A percentile compares a stretch with the other conserved stretches of the same genome.
phyloP scores from a whole-genome alignment of 495 filamentous ascomycete species.

The Chaetomium tenue region DNA sequence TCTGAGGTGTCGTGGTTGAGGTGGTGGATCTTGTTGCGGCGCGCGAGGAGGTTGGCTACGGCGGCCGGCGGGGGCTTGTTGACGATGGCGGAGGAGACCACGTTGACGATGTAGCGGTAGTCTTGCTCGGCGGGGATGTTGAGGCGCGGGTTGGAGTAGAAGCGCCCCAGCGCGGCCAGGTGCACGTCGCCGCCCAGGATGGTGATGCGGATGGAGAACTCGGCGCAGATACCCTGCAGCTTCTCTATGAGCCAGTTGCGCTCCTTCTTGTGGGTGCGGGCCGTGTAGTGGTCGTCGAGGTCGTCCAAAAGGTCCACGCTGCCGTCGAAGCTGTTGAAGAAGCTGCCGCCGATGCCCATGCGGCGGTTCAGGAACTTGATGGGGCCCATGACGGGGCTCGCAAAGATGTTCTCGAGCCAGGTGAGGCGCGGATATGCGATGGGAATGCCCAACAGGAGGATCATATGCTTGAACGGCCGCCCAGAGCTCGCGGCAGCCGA shows the following conservation, averaged over 20 bases:
- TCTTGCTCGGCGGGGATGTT: constrained; percentile 78
- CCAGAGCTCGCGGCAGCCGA: constrained; percentile 46
- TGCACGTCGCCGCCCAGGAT: constrained; percentile 94
- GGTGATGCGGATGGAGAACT: constrained; percentile 73
- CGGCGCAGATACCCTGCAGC: constrained; percentile 68
- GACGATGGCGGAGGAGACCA: constrained; percentile 88
- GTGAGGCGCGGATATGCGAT: constrained; percentile 94
- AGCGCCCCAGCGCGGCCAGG: constrained; percentile 86
- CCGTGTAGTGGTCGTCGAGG: constrained; percentile 93
- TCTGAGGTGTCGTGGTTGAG: constrained; percentile 83
- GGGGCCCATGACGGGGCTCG: constrained; percentile 76
- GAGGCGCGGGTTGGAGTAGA: constrained; percentile 84
- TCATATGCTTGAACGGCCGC: constrained; percentile 71
- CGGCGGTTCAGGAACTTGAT: constrained; percentile 88
- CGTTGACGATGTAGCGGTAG: constrained; percentile 86
- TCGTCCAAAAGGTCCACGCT: constrained; percentile 88
- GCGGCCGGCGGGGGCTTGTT: constrained; percentile 88
- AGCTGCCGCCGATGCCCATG: constrained; percentile 74
- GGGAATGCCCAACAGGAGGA: constrained; percentile 85
- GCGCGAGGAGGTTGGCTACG: constrained; percentile 83
- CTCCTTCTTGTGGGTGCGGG: constrained; percentile 86
- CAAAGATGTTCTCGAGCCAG: constrained; percentile 88
- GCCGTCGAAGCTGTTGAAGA: constrained; percentile 94
- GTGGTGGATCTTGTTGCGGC: constrained; percentile 89
- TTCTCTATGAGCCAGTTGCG: constrained; percentile 69